Base-by-base conservation (phyloP, 306 rosid species). In the Castanopsis chinensis region DNA sequence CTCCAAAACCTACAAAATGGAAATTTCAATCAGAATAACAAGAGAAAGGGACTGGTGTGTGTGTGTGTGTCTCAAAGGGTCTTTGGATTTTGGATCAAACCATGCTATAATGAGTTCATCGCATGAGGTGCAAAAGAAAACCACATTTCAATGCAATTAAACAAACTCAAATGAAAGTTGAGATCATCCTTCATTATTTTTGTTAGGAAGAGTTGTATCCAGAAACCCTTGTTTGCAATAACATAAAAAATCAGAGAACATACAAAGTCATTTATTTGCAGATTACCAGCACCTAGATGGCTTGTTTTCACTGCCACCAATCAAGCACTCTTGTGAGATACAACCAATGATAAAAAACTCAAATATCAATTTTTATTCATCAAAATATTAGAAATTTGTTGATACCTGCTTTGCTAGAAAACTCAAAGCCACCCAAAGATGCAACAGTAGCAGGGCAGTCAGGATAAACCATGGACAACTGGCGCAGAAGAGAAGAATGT, bases 241-340 rank as follows among this genome's bases (percentile, higher is more conserved):
- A 51, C 41, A 70, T 33, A 56, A 65, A 71, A 15, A 59, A 67
- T 53, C 67, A 80, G 76, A 82, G 64, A 85, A 90, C 95, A 72
- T 91, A 91, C 97, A 13, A 83, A 76, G 72, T 90, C 92, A 61
- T 84, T 81, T 27, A 88, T 80, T 70, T 82, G 86, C 86, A 88
- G 63, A 81, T 81, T 79, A 79, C 83, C 90, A 77, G 79, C 85
- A 72, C 85, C 90, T 64, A 84, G 76, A 85, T 82, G 51, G 67
- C 93, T 90, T 76, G 91, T 70, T 85, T 83, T 87, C 79, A 77
- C 97, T 91, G 97, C 79, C 81, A 90, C 69, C 83, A 80, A 78
- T 30, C 74, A 86, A 87, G 58, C 11, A 78, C 55, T 23, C 11
- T 6, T 32, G 67, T 86, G 75, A 87, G 84, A 54, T 69, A 78